Evolutionary conservation across 306 rosid genomes (phyloP), one percentile per base, ranked within the genome.

Genomic region (Arachis hypogaea): DNA sequence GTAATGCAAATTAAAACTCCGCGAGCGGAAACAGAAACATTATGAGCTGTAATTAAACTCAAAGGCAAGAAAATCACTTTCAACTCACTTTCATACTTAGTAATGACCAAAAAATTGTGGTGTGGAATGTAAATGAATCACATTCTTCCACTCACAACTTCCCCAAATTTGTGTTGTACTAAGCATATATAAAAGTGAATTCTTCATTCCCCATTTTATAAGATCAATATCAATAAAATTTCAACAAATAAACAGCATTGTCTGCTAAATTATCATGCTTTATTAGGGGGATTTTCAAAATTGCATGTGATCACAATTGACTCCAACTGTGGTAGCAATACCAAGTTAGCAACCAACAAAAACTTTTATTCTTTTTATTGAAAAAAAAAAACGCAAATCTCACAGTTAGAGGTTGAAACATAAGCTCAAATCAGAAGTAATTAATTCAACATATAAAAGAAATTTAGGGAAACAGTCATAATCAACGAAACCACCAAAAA

Each of bases 71-170:
- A 46, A 68, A 40, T 68, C 63, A 76, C 69, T 68, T 67, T 69
- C 74, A 67, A 76, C 55, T 68, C 66, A 50, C n/a, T 66, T 76
- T 38, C 63, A 52, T 49, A 44, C 54, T 59, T 59, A 10, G 33
- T 33, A 16, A 6, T 22, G 38, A 6, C 29, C 75, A 43, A 12
- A 46, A 46, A 56, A 3, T 69, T 28, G 66, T 70, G 56, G 29
- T 7, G 12, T 57, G 55, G 44, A 57, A 57, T 43, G 12, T 28
- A 70, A 42, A 70, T 16, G 16, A 72, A 46, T 50, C 47, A 22
- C 68, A 33, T 33, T 33, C 30, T 10, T 47, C 59, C 36, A 58
- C 14, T 55, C 11, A 28, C 12, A 56, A 70, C 43, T 22, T 52
- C 52, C 36, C 18, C 55, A n/a, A 30, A 59, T 44, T 58, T 58